A percentile compares a stretch with the other conserved stretches of the same genome.
These are phyloP conservation scores for Bombardia bombarda DNA, from an alignment of 495 filamentous ascomycete species.

Conservation along the genomic window DNA sequence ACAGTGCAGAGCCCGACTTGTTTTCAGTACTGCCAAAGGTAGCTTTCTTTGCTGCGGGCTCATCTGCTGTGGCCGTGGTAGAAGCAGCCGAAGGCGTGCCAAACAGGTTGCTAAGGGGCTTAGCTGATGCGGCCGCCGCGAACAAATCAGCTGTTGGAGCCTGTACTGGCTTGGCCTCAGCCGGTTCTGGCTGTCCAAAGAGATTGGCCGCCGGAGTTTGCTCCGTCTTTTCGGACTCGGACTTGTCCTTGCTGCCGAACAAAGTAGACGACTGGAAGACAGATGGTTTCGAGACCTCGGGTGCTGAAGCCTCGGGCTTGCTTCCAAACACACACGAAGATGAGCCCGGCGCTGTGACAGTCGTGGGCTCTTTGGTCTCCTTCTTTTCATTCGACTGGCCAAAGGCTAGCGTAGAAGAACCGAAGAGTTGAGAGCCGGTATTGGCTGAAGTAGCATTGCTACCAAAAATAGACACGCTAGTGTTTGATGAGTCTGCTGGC, in stretches of 20 bases:
- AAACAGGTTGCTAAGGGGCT: slow-evolving; percentile 22
- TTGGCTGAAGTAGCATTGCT: slow-evolving; percentile 5
- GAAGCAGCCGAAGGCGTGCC: slow-evolving; percentile 12
- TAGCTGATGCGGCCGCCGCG: slow-evolving; percentile 9
- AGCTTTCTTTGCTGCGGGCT: slow-evolving; percentile 15
- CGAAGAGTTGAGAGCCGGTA: slow-evolving; percentile 13
- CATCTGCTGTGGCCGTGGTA: slow-evolving; percentile 6
- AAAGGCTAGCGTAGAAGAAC: slow-evolving; percentile 5
- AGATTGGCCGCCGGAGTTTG: slow-evolving; percentile 15
- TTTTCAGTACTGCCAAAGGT: slow-evolving; percentile 17
- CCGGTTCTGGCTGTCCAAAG: slow-evolving; percentile 23
- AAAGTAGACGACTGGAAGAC: slow-evolving; percentile 33
- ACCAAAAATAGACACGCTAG: slow-evolving; percentile 20
- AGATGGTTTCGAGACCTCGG: slow-evolving; percentile 18
- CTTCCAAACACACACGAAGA: slow-evolving; percentile 14
- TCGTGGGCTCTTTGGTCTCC: slow-evolving; percentile 10
- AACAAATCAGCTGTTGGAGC: slow-evolving; percentile 21
- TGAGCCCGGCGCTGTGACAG: slow-evolving; percentile 8
- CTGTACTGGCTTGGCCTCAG: slow-evolving; percentile 11
- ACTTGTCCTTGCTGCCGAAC: slow-evolving; percentile 31
- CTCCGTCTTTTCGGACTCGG: slow-evolving; percentile 15
- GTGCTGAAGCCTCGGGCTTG: slow-evolving; percentile 5
- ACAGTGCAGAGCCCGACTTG: slow-evolving; percentile 16
- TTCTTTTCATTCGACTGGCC: slow-evolving; percentile 14
- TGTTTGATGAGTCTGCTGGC: slow-evolving; percentile 13